Evolutionary conservation across 441 rosid species (phyloP).

Genomic region (Gossypium lobatum): DNA sequence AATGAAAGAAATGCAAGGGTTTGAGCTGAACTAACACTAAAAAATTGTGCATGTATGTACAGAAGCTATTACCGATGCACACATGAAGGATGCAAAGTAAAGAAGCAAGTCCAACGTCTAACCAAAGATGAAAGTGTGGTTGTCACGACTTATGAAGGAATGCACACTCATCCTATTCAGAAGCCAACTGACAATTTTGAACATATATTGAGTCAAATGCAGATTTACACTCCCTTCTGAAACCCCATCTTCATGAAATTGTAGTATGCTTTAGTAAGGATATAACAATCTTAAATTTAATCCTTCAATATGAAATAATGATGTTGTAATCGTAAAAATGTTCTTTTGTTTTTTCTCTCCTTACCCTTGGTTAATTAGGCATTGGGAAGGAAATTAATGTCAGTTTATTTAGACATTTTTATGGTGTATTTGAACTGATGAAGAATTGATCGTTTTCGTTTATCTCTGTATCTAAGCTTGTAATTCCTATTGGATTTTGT

Average conservation of each 20-base stretch:
- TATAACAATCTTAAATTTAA: not conserved
- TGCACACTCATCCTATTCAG: constrained; percentile 8
- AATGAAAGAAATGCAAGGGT: not conserved
- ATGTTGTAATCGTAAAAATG: not conserved
- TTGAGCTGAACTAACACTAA: not conserved
- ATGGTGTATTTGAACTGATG: not conserved
- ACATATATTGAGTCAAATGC: constrained; percentile 14
- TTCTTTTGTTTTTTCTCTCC: not conserved
- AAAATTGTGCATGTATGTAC: not conserved
- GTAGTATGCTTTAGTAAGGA: not conserved
- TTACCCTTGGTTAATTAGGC: not conserved
- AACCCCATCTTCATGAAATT: not conserved
- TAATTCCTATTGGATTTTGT: not conserved
- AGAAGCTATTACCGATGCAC: constrained; percentile 13
- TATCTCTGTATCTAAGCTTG: not conserved
- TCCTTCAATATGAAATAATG: constrained; percentile 6
- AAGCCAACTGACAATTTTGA: constrained; percentile 10
- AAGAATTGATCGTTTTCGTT: not conserved
- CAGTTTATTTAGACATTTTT: not conserved
- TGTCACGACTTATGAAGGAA: constrained; percentile 7
- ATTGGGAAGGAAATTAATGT: not conserved
- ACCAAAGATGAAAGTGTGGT: constrained; percentile 6
- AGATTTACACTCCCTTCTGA: constrained; percentile 9
- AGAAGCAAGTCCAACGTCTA: constrained; percentile 10
- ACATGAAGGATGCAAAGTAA: constrained; percentile 11